Percentiles rank a stretch among this genome's conserved stretches.
phyloP scores from a whole-genome alignment of 2,329 filamentous ascomycete species.

The Ophiostoma piceae region DNA sequence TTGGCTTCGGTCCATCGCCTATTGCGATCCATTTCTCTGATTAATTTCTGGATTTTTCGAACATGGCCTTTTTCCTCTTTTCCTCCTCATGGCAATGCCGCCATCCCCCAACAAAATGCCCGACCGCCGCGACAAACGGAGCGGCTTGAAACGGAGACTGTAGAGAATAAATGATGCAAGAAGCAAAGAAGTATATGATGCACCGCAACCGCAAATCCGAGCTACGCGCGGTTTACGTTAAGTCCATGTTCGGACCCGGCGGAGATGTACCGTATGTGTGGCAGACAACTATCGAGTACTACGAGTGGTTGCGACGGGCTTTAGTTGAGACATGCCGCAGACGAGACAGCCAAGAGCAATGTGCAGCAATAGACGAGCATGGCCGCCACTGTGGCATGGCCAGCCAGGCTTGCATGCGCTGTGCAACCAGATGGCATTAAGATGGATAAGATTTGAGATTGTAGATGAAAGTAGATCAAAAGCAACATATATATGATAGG shows the following conservation, averaged over 20 bases:
- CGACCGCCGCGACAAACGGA: background rate
- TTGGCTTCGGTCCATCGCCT: background rate
- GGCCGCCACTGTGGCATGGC: background rate
- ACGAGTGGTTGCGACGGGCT: background rate
- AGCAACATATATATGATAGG: too few relatives aligned
- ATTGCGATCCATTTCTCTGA: background rate
- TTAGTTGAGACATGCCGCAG: background rate
- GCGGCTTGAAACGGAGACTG: background rate
- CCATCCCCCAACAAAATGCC: slow-evolving; percentile 3
- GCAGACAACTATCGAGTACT: background rate
- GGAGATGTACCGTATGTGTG: slow-evolving; percentile 18
- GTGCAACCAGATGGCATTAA: background rate
- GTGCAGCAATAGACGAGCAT: background rate
- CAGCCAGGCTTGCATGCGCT: background rate
- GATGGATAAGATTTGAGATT: too few relatives aligned
- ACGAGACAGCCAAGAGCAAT: background rate
- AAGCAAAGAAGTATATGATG: too few relatives aligned
- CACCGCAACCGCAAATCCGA: slow-evolving; percentile 14
- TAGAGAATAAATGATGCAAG: background rate
- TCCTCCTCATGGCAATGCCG: background rate
- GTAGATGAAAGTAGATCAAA: too few relatives aligned
- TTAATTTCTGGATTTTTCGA: background rate
- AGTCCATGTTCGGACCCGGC: slow-evolving; percentile 23
- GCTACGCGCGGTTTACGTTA: slow-evolving; percentile 16
- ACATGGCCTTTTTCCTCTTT: background rate